phyloP scores from a whole-genome alignment of 345 rosid genomes.

The Ailanthus altissimus region DNA sequence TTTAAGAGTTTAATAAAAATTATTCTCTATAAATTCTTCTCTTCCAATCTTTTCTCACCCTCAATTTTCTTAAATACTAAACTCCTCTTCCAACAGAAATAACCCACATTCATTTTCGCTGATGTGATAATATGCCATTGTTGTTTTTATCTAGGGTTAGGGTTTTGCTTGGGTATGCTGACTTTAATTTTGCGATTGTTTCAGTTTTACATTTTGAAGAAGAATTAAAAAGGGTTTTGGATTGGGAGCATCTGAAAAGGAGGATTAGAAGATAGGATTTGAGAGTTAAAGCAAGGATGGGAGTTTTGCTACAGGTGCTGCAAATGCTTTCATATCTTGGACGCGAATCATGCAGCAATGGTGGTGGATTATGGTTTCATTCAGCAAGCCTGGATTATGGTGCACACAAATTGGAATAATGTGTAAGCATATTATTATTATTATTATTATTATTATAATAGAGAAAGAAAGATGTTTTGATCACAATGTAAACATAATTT shows the following conservation, averaged over 20 bases:
- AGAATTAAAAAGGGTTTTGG: background rate
- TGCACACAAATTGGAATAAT: too few species aligned
- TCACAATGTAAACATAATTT: too few species aligned
- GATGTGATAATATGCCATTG: background rate
- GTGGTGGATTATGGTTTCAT: background rate
- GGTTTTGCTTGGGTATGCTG: background rate
- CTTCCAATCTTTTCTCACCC: too few species aligned
- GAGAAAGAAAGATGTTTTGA: too few species aligned
- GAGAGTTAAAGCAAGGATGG: background rate
- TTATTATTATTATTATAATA: too few species aligned
- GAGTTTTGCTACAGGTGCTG: background rate
- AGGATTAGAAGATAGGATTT: background rate
- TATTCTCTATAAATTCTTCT: too few species aligned
- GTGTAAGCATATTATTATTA: too few species aligned
- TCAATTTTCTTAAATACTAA: too few species aligned
- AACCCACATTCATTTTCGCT: slow-evolving; percentile 9
- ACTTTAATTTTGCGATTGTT: background rate
- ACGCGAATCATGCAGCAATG: background rate
- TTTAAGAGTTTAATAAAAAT: too few species aligned
- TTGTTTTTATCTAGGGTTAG: background rate
- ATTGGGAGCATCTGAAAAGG: background rate
- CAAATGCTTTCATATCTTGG: background rate
- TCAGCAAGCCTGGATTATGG: background rate
- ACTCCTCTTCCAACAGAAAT: too few species aligned
- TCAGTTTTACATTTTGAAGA: background rate